Percentiles rank a stretch among this genome's conserved stretches.
phyloP scores from a whole-genome alignment of 148 eudicot species.

The Chenopodium suecicum region DNA sequence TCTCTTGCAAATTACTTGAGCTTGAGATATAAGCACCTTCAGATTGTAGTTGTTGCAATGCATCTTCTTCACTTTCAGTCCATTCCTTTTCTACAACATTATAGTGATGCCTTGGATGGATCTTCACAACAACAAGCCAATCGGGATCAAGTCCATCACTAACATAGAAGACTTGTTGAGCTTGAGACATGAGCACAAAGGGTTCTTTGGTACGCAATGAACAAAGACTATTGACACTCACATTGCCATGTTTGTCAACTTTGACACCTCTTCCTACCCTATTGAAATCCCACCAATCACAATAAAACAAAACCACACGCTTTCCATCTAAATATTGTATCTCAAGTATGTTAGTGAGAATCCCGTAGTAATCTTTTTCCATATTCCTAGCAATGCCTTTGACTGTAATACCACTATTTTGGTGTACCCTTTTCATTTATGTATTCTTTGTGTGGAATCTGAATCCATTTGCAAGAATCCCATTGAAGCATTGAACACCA shows the following conservation, averaged over 20 bases:
- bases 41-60: neutral
- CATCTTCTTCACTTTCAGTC: neutral
- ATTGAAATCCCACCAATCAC: slow-evolving; percentile 17
- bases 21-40: too few relatives aligned
- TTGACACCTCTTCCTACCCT: slow-evolving; percentile 14
- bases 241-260: slow-evolving; percentile 13
- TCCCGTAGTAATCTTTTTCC: neutral
- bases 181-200: too few relatives aligned
- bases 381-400: neutral
- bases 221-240: slow-evolving; percentile 1
- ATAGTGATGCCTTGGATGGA: slow-evolving; percentile 14
- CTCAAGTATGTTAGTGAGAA: too few relatives aligned
- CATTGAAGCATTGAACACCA: too few relatives aligned
- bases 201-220: neutral
- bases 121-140: neutral
- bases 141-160: neutral
- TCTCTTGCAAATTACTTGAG: too few relatives aligned
- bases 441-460: too few relatives aligned
- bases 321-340: too few relatives aligned
- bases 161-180: too few relatives aligned
- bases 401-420: slow-evolving; percentile 10
- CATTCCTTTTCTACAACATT: neutral
- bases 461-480: too few relatives aligned
- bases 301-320: neutral
- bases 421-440: too few relatives aligned